Percentiles rank a stretch among this genome's conserved stretches.
Conservation (phyloP, 371 early-diverging fungal genomes). For the Rhizopus sp. region DNA sequence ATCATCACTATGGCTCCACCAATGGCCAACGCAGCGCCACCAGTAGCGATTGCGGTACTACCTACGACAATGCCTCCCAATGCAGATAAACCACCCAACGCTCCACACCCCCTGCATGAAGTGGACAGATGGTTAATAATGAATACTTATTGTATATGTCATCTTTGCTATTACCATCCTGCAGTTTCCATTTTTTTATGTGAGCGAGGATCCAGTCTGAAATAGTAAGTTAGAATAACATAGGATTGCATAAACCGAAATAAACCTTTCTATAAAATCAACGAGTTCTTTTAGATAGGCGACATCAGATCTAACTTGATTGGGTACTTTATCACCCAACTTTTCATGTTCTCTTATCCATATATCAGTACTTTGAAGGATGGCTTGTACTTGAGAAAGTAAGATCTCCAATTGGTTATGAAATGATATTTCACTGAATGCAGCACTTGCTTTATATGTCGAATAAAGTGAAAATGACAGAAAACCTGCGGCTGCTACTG, state of each 20-base stretch:
- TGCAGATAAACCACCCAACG: slow-evolving; percentile 49
- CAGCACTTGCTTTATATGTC: slow-evolving; percentile 51
- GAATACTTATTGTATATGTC: not conserved
- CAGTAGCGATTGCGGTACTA: slow-evolving; percentile 35
- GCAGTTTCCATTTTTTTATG: slow-evolving; percentile 48
- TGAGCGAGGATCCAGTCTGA: slow-evolving; percentile 52
- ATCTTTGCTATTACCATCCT: slow-evolving; percentile 34
- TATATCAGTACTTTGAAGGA: slow-evolving; percentile 47
- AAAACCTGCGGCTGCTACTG: slow-evolving; percentile 50
- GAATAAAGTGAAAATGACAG: slow-evolving; percentile 53
- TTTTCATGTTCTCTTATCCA: slow-evolving; percentile 59
- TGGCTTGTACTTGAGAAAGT: slow-evolving; percentile 43
- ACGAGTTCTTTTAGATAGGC: slow-evolving; percentile 41
- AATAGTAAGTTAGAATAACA: slow-evolving; percentile 11
- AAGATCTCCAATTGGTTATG: slow-evolving; percentile 53
- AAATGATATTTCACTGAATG: slow-evolving; percentile 48
- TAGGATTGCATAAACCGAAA: not conserved
- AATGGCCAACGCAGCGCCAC: slow-evolving; percentile 37
- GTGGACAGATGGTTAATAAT: slow-evolving; percentile 15
- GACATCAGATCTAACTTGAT: slow-evolving; percentile 44
- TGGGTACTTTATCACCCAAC: slow-evolving; percentile 43
- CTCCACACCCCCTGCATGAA: slow-evolving; percentile 36
- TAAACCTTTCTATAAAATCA: slow-evolving; percentile 25
- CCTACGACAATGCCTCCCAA: slow-evolving; percentile 52
- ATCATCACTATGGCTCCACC: slow-evolving; percentile 34